A percentile compares a stretch with the other conserved stretches of the same genome.
Evolutionary conservation across 345 rosid genomes (phyloP).

Genomic region (Eucalyptus marginata): DNA sequence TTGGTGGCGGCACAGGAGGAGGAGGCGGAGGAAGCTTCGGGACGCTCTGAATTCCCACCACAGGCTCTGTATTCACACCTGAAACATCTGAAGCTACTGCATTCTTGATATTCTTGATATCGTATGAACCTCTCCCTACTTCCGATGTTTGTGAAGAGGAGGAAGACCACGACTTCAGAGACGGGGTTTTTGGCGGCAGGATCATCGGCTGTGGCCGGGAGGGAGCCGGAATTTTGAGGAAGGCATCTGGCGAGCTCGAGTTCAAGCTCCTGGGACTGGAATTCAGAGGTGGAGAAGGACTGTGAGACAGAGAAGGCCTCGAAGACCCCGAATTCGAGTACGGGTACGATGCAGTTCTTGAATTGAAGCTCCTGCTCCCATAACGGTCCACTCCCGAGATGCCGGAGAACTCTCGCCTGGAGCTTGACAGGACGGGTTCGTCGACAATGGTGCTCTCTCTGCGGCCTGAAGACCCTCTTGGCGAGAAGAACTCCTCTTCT

Average conservation of each 20-base stretch:
- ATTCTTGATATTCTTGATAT: neutral
- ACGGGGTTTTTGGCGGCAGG: neutral
- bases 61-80: constrained; percentile 1
- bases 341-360: constrained; percentile 58
- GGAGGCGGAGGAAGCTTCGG: constrained; percentile 67
- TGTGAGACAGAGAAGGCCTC: constrained; percentile 23
- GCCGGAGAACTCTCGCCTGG: constrained; percentile 17
- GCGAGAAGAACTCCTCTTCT: constrained; percentile 87
- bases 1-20: constrained; percentile 52
- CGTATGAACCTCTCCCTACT: neutral
- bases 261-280: constrained; percentile 24
- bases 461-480: constrained; percentile 69
- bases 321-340: constrained; percentile 45
- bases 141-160: constrained; percentile 3
- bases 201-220: neutral
- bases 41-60: neutral
- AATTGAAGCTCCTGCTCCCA: constrained; percentile 41
- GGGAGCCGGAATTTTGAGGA: constrained; percentile 9
- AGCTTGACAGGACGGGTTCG: constrained; percentile 22
- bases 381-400: constrained; percentile 14
- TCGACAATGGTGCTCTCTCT: constrained; percentile 20
- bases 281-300: constrained; percentile 21
- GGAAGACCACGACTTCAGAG: constrained; percentile 5
- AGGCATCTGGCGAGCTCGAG: constrained; percentile 31
- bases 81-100: constrained; percentile 1